A percentile compares a stretch with the other conserved stretches of the same genome.
These are phyloP conservation scores for Neurospora sp. DNA, from an alignment of 2,329 filamentous ascomycete species.

Conservation along the genomic window DNA sequence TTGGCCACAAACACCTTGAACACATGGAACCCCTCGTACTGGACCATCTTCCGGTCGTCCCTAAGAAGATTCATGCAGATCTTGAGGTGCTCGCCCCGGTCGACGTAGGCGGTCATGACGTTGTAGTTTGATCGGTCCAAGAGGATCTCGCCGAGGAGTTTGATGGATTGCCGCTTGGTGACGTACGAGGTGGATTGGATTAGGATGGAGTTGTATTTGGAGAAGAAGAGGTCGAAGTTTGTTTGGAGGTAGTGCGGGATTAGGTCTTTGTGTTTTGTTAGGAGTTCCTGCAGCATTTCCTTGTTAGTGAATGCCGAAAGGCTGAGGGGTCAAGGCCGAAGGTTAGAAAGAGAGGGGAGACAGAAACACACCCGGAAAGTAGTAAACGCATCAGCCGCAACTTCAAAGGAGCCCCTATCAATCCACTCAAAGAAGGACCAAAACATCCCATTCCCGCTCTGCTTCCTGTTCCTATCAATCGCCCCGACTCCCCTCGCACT, in stretches of 20 bases:
- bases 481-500: conserved; percentile 65
- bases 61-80: conserved; percentile 95
- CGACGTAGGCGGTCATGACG: conserved; percentile 96
- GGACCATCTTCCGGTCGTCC: conserved; percentile 97
- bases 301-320: too few relatives aligned
- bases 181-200: conserved; percentile 94
- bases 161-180: conserved; percentile 96
- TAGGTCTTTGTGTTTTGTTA: conserved; percentile 88
- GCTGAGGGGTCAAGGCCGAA: too few relatives aligned
- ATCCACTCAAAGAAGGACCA: conserved; percentile 98
- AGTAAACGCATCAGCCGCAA: conserved; percentile 93
- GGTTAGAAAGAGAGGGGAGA: too few relatives aligned
- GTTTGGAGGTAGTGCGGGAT: conserved; percentile 78
- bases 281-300: conserved; percentile 55
- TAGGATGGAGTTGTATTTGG: conserved; percentile 76
- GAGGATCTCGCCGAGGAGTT: conserved; percentile 87
- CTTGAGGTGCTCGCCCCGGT: conserved; percentile 90
- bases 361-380: conserved; percentile 71
- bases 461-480: conserved; percentile 65
- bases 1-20: conserved; percentile 99
- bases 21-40: conserved; percentile 98
- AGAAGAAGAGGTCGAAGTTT: conserved; percentile 92
- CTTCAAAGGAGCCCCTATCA: conserved; percentile 90
- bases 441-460: conserved; percentile 77
- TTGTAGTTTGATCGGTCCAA: conserved; percentile 93